Evolutionary conservation across 495 filamentous ascomycete genomes (phyloP).

Genomic region (Xylaria castorea): DNA sequence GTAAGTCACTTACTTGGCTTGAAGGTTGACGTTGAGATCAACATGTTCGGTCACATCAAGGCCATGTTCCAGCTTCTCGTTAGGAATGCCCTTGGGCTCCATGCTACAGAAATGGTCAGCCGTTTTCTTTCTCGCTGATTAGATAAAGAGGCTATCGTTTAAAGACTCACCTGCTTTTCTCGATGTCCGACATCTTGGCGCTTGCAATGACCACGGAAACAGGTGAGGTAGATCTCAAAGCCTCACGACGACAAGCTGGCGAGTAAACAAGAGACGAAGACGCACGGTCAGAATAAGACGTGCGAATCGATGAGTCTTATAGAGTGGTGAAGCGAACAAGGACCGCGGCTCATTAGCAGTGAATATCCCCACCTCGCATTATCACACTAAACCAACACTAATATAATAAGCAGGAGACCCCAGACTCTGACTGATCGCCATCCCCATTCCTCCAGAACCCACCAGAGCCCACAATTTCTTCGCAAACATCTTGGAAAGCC

Average conservation of each 20-base stretch:
- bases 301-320: conserved; percentile 17
- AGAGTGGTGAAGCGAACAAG: background rate
- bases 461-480: conserved; percentile 23
- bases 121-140: background rate
- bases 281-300: background rate
- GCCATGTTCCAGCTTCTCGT: conserved; percentile 45
- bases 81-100: conserved; percentile 43
- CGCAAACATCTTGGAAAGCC: conserved; percentile 7
- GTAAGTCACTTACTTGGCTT: conserved; percentile 48
- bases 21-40: conserved; percentile 54
- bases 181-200: conserved; percentile 26
- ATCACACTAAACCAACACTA: conserved; percentile 11
- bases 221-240: background rate
- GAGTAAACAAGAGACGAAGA: background rate
- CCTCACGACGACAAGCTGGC: conserved; percentile 7
- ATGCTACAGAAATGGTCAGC: conserved; percentile 17
- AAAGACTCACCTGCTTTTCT: conserved; percentile 19
- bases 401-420: conserved; percentile 14
- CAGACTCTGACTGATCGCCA: conserved; percentile 16
- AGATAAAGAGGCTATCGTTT: background rate
- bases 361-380: background rate
- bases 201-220: conserved; percentile 13
- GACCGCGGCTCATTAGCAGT: background rate
- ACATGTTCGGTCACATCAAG: conserved; percentile 42
- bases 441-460: conserved; percentile 19